Percentiles rank a stretch among this genome's conserved stretches.
phyloP scores from a whole-genome alignment of 495 filamentous ascomycete species.

The Hypoxylon subgilvum region DNA sequence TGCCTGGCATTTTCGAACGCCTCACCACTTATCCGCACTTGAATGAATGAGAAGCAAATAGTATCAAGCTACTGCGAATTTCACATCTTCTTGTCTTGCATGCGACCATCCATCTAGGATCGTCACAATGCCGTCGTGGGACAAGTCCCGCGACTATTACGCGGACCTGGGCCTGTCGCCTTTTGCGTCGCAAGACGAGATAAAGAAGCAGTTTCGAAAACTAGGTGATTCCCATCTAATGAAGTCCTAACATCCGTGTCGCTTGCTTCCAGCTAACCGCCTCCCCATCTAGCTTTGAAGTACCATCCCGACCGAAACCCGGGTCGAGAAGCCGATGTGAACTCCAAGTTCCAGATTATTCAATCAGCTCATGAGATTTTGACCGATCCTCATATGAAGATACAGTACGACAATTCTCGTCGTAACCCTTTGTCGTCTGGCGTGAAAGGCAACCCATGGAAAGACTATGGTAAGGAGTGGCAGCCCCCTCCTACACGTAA shows the following conservation, averaged over 20 bases:
- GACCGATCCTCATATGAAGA: slow-evolving; percentile 66
- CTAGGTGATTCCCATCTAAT: slow-evolving; percentile 62
- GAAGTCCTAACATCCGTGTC: neutral
- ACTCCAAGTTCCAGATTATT: slow-evolving; percentile 81
- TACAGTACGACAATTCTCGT: slow-evolving; percentile 80
- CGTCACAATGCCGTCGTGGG: slow-evolving; percentile 74
- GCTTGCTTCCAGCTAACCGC: slow-evolving; percentile 3
- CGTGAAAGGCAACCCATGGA: slow-evolving; percentile 60
- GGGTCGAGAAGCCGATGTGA: slow-evolving; percentile 77
- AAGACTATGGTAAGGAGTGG: slow-evolving; percentile 52
- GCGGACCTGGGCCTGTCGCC: slow-evolving; percentile 74
- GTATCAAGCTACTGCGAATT: neutral
- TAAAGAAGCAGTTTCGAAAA: slow-evolving; percentile 87
- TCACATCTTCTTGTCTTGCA: neutral
- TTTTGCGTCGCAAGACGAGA: slow-evolving; percentile 68
- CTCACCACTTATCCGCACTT: neutral
- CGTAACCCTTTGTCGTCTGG: slow-evolving; percentile 49
- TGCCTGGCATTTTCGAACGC: no score
- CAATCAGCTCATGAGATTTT: slow-evolving; percentile 86
- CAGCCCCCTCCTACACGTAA: slow-evolving; percentile 55
- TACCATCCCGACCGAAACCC: slow-evolving; percentile 92
- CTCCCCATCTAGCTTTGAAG: slow-evolving; percentile 65
- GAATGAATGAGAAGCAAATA: slow-evolving; percentile 9
- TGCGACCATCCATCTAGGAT: slow-evolving; percentile 10
- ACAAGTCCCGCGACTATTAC: slow-evolving; percentile 82